Evolutionary conservation across 208 protist species (phyloP).

Genomic region (Lotmaria passim): DNA sequence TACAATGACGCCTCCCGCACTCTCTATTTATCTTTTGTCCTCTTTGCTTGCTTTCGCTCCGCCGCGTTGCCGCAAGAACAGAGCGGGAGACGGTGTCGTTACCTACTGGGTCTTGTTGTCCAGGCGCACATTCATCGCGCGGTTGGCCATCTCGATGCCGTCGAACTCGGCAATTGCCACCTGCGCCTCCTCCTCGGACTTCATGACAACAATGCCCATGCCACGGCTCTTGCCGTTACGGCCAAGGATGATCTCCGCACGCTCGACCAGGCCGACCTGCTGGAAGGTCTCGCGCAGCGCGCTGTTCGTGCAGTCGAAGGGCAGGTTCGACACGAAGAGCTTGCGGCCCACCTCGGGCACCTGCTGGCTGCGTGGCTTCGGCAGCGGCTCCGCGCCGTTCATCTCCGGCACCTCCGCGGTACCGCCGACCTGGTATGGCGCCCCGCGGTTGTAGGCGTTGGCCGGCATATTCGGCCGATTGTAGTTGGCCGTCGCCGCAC

Average conservation of each 20-base stretch:
- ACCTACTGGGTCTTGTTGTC: conserved; percentile 59
- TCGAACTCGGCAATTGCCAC: conserved; percentile 86
- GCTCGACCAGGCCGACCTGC: conserved; percentile 80
- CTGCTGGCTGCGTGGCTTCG: conserved; percentile 85
- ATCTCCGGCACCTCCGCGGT: conserved; percentile 22
- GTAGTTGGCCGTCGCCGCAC: conserved; percentile 20
- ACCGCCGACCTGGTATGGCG: conserved; percentile 31
- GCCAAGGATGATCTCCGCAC: conserved; percentile 75
- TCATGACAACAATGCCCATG: conserved; percentile 84
- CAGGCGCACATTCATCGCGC: conserved; percentile 82
- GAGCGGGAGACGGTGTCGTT: background rate
- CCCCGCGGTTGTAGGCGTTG: conserved; percentile 20
- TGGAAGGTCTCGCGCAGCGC: conserved; percentile 82
- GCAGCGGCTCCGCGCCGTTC: conserved; percentile 49
- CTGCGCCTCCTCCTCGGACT: conserved; percentile 63
- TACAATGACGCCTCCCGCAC: background rate
- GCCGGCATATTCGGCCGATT: conserved; percentile 22
- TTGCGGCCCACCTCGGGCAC: conserved; percentile 66
- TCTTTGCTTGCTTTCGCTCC: background rate
- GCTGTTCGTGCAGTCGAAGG: conserved; percentile 77
- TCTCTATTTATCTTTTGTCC: background rate
- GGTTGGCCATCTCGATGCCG: conserved; percentile 83
- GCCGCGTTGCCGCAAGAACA: background rate
- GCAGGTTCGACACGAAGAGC: conserved; percentile 84
- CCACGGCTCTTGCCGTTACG: conserved; percentile 77